Evolutionary conservation across 208 protist genomes (phyloP), one percentile per base, ranked within the genome.

Genomic region (Crithidia brevicula): DNA sequence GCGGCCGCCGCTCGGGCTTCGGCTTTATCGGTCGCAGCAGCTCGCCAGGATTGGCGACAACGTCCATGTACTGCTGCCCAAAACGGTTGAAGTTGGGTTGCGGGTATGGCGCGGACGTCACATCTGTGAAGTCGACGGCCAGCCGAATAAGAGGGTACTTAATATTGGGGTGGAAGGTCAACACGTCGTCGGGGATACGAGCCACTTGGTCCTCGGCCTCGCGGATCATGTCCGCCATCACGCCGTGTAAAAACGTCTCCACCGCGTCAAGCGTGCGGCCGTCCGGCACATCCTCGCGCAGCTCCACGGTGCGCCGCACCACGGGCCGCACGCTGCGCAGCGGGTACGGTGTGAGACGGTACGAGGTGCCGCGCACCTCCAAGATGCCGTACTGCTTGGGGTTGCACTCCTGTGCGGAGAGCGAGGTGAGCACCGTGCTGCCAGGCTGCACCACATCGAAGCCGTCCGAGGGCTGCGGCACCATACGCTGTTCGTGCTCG

Each of bases 401-500:
- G 69, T 97, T 98, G 38, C 96, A 87, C 75, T 99, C 98, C 52
- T 94, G 93, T 31, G 88, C 88, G 40, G 77, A 89, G 7, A 99
- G 83, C 0, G 97, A 95, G 6, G 98, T 99, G 20, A 96, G 89
- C 10, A 99, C 93, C 18, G 92, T 97, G 40, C 97, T 99, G 28
- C 98, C 98, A 0, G 98, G 98, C 84, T 99, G 98, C 16, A 96
- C 80, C 4, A 99, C 88, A 27, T 97, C 93, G 75, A 98, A 99
- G 23, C 86, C 83, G 34, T 84, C 67, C 30, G 77, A 72, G 6
- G 86, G 81, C 47, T 87, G 69, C 45, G 97, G 97, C 27, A 90
- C 81, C 79, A 99, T 98, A 30, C 90, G 77, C 59, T 98, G 98
- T 75, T 99, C 98, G 71, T 99, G 99, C 82, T 99, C 99, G 75